Conservation (phyloP, 257 asterid genomes). For the Phtheirospermum japonicum region DNA sequence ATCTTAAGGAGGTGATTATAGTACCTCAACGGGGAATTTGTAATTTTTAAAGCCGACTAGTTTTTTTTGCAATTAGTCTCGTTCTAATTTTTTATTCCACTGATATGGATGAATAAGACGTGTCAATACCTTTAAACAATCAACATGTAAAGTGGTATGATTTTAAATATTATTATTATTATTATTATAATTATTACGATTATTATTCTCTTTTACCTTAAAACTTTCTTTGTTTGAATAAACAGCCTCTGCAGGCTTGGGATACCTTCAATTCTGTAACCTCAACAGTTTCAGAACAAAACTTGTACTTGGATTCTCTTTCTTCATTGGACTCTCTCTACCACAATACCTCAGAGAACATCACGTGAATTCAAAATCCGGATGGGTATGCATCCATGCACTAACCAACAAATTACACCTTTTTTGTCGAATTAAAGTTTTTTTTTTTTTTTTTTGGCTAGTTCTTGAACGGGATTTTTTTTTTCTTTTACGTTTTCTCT, state of each 20-base stretch:
- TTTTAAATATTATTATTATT: too few species aligned
- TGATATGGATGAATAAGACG: not conserved
- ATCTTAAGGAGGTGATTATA: too few species aligned
- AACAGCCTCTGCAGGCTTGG: slow-evolving; percentile 76
- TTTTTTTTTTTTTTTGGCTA: not conserved
- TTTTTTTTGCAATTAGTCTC: too few species aligned
- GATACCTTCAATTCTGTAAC: slow-evolving; percentile 76
- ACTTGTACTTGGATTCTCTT: slow-evolving; percentile 56
- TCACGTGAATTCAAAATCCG: slow-evolving; percentile 24
- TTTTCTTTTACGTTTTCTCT: not conserved
- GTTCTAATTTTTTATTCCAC: too few species aligned
- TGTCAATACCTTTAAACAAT: not conserved
- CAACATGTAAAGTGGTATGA: not conserved
- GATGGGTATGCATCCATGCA: not conserved
- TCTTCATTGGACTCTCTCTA: slow-evolving; percentile 57
- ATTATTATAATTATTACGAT: too few species aligned
- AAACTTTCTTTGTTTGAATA: not conserved
- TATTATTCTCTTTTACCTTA: too few species aligned
- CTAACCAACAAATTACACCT: not conserved
- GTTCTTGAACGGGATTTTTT: too few species aligned
- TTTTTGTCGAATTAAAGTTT: not conserved
- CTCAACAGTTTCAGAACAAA: slow-evolving; percentile 77
- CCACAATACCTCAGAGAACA: slow-evolving; percentile 63
- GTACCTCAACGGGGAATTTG: too few species aligned
- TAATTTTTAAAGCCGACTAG: too few species aligned